Evolutionary conservation across 768 basidiomycete species (phyloP), one percentile per base, ranked within the genome.

Genomic region (Dacryopinax spathularia): DNA sequence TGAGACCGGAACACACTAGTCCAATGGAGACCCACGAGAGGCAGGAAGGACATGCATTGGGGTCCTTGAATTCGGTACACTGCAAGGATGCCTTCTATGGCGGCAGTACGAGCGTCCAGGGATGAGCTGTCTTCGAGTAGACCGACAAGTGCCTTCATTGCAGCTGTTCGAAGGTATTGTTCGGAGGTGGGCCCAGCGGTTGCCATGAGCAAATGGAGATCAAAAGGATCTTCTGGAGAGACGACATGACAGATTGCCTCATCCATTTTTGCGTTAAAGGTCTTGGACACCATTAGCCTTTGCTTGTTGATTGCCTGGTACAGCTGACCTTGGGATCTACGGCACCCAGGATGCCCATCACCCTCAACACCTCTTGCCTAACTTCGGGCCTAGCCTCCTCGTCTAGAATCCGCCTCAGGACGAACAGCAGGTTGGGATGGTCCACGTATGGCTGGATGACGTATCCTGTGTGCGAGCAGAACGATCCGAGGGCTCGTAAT

Each of bases 51-150:
- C 20, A 95, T 93, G 73, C 92, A 96, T 79, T 94, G 92, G 71
- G 98, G 76, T 15, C 95, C 93, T 71, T 98, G 94, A 0, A 92
- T 96, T 74, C 94, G 93, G 81, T 98, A 99, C 65, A 99, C 98
- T 48, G 91, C 88, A 91, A 98, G 97, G 69, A 99, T 88, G 1
- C 93, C 93, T 72, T 98, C 93, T 63, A 98, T 93, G 56, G 94
- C 95, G 22, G 86, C 88, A 70, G 96, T 88, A 69, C 97, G 93
- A 69, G 91, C 86, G 63, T 79, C 85, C 69, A 82, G 88, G 65
- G 95, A 79, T 1, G 92, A 85, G 62, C 90, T 86, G 72, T 99
- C 96, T 70, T 86, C 89, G 66, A 99, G 73, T 64, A 99, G 88
- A 37, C 84, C 81, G 34, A 98, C 80, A 10, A 99, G 80, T 0